Conservation (phyloP, 768 basidiomycete genomes). For the Boletus coccyginus region DNA sequence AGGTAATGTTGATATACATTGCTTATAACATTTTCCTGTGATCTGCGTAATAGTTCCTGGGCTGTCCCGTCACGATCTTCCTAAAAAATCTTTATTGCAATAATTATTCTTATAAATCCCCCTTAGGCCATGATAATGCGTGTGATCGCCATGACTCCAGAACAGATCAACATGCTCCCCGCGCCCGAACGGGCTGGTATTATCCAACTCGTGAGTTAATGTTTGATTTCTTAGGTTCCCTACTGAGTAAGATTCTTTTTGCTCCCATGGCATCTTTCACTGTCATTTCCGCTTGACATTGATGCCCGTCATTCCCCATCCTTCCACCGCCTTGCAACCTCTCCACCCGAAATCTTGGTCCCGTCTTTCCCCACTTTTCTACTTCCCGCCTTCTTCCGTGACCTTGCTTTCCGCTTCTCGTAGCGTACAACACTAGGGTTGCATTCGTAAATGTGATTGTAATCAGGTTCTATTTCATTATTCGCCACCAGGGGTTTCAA, state of each 20-base stretch:
- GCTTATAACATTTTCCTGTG: neutral
- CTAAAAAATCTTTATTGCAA: neutral
- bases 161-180: conserved; percentile 76
- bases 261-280: conserved; percentile 4
- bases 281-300: conserved; percentile 24
- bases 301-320: conserved; percentile 23
- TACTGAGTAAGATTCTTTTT: conserved; percentile 11
- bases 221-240: neutral
- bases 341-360: conserved; percentile 1
- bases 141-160: conserved; percentile 78
- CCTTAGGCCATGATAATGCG: conserved; percentile 69
- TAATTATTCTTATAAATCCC: conserved; percentile 12
- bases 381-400: conserved; percentile 13
- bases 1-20: conserved; percentile 39
- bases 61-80: neutral
- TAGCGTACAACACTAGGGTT: conserved; percentile 33
- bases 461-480: conserved; percentile 1
- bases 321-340: conserved; percentile 9
- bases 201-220: conserved; percentile 70
- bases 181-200: conserved; percentile 73
- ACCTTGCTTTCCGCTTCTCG: conserved; percentile 6
- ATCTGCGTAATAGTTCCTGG: neutral
- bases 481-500: conserved; percentile 2
- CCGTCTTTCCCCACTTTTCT: conserved; percentile 12
- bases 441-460: conserved; percentile 24